Conservation (phyloP, 495 filamentous ascomycete species). For the Pyronema domesticum region DNA sequence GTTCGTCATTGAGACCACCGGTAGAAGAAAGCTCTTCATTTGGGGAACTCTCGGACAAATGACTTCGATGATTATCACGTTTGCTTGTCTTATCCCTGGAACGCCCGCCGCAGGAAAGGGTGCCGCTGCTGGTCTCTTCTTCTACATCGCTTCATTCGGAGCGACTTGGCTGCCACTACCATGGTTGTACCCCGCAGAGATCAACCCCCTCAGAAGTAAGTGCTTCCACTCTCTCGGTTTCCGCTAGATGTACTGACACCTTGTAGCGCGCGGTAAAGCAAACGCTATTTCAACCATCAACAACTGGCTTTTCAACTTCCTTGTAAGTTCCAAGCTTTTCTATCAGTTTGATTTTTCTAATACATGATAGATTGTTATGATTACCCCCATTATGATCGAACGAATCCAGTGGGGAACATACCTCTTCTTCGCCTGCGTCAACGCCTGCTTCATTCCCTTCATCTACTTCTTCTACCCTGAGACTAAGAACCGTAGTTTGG, state of each 20-base stretch:
- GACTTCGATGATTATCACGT: conserved; percentile 58
- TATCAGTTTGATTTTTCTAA: not conserved
- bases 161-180: conserved; percentile 57
- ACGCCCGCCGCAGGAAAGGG: conserved; percentile 39
- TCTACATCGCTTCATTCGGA: conserved; percentile 61
- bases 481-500: conserved; percentile 42
- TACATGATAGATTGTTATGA: conserved; percentile 43
- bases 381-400: conserved; percentile 54
- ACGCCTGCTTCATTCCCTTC: conserved; percentile 51
- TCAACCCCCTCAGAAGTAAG: conserved; percentile 49
- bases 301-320: conserved; percentile 71
- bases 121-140: conserved; percentile 57
- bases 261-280: conserved; percentile 42
- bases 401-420: conserved; percentile 60
- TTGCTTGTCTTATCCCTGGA: conserved; percentile 48
- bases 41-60: conserved; percentile 51
- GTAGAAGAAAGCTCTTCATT: conserved; percentile 54
- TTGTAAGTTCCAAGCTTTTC: conserved; percentile 12
- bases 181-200: conserved; percentile 51
- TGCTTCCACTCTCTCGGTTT: not conserved
- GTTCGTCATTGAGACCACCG: conserved; percentile 62
- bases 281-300: conserved; percentile 59
- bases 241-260: not conserved
- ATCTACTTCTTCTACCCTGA: conserved; percentile 48
- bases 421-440: conserved; percentile 57